A percentile compares a stretch with the other conserved stretches of the same genome.
These are phyloP conservation scores for Ligustrum vulgare DNA, from an alignment of 257 asterid species.

Conservation along the genomic window DNA sequence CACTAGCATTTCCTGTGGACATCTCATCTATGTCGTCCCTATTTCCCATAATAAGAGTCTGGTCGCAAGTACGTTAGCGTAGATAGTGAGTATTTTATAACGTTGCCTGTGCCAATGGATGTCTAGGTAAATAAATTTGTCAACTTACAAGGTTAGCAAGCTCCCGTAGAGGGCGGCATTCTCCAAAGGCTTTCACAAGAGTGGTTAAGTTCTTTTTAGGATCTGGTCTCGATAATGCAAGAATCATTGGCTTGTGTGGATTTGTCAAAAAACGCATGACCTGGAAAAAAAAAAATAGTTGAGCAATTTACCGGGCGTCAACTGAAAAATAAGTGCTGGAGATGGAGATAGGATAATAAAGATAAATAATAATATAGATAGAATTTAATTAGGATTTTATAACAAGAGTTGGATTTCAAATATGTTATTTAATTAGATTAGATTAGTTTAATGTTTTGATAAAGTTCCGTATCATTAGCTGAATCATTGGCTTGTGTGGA, in stretches of 20 bases:
- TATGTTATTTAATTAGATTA: too few species aligned
- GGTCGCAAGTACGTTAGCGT: too few species aligned
- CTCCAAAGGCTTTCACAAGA: conserved; percentile 77
- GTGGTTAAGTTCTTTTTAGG: conserved; percentile 77
- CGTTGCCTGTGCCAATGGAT: too few species aligned
- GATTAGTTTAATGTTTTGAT: too few species aligned
- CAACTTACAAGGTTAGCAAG: conserved; percentile 77
- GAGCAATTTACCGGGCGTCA: too few species aligned
- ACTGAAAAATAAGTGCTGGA: neutral
- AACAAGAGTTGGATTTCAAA: too few species aligned
- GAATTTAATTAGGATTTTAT: too few species aligned
- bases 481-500: too few species aligned
- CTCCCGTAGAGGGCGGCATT: conserved; percentile 71
- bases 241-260: conserved; percentile 88
- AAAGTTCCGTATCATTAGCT: too few species aligned
- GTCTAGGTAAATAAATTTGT: neutral
- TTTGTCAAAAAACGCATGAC: conserved; percentile 76
- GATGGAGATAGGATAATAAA: too few species aligned
- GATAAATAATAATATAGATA: too few species aligned
- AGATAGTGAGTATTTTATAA: too few species aligned
- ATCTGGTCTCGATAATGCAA: conserved; percentile 79
- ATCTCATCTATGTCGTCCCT: conserved; percentile 78
- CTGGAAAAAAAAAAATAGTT: conserved; percentile 29
- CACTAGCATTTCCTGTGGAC: conserved; percentile 63
- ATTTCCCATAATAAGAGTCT: conserved; percentile 88